Evolutionary conservation across 75 land plant genomes (phyloP), one percentile per base, ranked within the genome.

Genomic region (Larix kaempferi): DNA sequence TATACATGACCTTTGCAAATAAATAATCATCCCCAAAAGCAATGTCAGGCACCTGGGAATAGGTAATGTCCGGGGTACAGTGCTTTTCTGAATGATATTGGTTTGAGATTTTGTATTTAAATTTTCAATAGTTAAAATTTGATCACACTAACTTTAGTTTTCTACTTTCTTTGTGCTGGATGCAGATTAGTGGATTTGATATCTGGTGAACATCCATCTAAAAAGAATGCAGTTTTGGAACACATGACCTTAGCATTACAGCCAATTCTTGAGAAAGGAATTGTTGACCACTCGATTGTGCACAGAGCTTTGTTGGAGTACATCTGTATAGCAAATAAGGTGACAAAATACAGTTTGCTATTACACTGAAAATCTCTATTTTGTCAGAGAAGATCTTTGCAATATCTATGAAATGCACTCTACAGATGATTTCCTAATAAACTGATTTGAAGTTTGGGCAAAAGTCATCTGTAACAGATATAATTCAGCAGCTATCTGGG

Each of bases 201-300:
- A 52, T 84, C 95, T 11, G 58, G 71, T n/a, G 94, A 90, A 78
- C 81, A 90, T 27, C 82, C 86, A 14, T 77, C 94, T 2, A 89
- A 95, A 62, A 92, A 84, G 78, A 77, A 80, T 22, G 82, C 91
- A 54, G 88, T 98, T 6, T 76, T 91, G 73, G 87, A 91, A 58
- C 96, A 93, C 82, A 95, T 98, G 96, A 76, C 84, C 3, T 81
- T 87, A 71, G 84, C 89, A n/a, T 76, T 98, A 73, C 98, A 98
- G 78, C 98, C 99, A 57, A 91, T 98, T 77, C 71, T 98, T 55
- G 96, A 93, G 78, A 98, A 98, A 80, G 99, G 98, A 63, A 98
- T 98, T 57, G 84, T 95, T 12, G 98, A 98, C 59, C 93, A 98
- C 62, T 92, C 98, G 41, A 95, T 98, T 12, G 83, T 91, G 78